Evolutionary conservation across 441 rosid genomes (phyloP).

Genomic region (Manihot esculenta): DNA sequence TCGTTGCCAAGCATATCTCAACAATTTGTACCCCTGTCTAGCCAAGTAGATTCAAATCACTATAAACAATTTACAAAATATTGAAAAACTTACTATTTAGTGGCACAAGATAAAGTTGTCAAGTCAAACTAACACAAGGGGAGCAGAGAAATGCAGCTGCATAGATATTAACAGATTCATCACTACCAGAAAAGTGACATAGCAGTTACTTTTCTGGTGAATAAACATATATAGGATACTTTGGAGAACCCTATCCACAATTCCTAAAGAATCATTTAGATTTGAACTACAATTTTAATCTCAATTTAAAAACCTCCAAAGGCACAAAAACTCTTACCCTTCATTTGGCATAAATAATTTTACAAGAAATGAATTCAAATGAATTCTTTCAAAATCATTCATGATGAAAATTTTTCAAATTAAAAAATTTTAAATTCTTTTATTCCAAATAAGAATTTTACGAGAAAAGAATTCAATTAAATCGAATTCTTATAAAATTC

Average conservation of each 20-base stretch:
- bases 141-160: not conserved
- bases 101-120: not conserved
- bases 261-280: not conserved
- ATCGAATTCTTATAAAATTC: too few species aligned
- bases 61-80: conserved; percentile 6
- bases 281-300: not conserved
- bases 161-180: not conserved
- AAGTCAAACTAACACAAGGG: not conserved
- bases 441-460: too few species aligned
- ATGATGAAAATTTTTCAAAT: too few species aligned
- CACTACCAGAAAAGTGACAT: not conserved
- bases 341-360: too few species aligned
- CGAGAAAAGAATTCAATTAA: too few species aligned
- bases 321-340: too few species aligned
- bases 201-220: not conserved
- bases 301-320: too few species aligned
- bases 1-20: conserved; percentile 86
- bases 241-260: not conserved
- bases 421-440: too few species aligned
- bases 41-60: conserved; percentile 34
- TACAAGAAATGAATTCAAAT: too few species aligned
- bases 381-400: too few species aligned
- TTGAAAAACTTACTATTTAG: not conserved
- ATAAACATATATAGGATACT: not conserved
- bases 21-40: conserved; percentile 88